A percentile compares a stretch with the other conserved stretches of the same genome.
Conservation (phyloP, 345 rosid species). For the Garcia nutans region DNA sequence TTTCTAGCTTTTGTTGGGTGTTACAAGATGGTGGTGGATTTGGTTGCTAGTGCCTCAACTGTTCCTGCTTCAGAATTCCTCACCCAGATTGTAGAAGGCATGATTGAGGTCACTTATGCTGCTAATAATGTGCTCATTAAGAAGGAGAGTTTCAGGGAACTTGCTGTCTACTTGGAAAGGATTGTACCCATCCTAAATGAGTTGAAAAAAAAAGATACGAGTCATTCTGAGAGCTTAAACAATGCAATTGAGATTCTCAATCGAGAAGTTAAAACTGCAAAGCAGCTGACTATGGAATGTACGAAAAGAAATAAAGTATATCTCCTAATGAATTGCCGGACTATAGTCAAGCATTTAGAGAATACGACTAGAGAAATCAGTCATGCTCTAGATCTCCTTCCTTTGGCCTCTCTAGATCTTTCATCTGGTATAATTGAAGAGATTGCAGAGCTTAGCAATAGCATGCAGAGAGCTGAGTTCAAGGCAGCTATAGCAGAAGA, state of each 20-base stretch:
- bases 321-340: slow-evolving; percentile 58
- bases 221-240: slow-evolving; percentile 43
- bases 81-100: slow-evolving; percentile 42
- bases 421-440: slow-evolving; percentile 46
- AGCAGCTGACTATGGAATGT: slow-evolving; percentile 45
- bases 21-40: slow-evolving; percentile 42
- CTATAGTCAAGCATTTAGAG: slow-evolving; percentile 41
- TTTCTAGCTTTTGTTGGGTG: slow-evolving; percentile 17
- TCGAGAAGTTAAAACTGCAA: slow-evolving; percentile 50
- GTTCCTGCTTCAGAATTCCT: slow-evolving; percentile 45
- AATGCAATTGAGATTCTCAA: slow-evolving; percentile 49
- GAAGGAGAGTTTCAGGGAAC: slow-evolving; percentile 53
- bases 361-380: slow-evolving; percentile 45
- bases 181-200: slow-evolving; percentile 54
- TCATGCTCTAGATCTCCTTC: slow-evolving; percentile 54
- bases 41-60: slow-evolving; percentile 32
- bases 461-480: slow-evolving; percentile 57
- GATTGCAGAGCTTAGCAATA: slow-evolving; percentile 36
- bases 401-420: slow-evolving; percentile 54
- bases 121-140: slow-evolving; percentile 47
- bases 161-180: slow-evolving; percentile 47
- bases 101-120: slow-evolving; percentile 38
- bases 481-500: slow-evolving; percentile 58
- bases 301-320: slow-evolving; percentile 57
- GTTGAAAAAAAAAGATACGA: slow-evolving; percentile 35